Percentiles rank a stretch among this genome's conserved stretches.
Evolutionary conservation across 1,284 basidiomycete species (phyloP).

Genomic region (Chalciporus piperatoides): DNA sequence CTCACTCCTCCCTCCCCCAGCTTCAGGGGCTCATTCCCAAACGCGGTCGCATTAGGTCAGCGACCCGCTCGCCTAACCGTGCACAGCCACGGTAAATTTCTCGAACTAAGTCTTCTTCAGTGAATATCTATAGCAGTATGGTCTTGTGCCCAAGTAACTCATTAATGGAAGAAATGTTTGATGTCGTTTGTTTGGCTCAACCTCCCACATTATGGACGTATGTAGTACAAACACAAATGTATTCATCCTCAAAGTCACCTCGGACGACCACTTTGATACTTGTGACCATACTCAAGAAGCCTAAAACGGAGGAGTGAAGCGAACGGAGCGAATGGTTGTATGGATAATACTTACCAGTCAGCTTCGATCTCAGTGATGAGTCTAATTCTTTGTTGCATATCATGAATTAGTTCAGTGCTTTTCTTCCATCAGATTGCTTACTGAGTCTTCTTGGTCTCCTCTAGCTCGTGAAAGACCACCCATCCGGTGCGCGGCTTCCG

Average conservation of each 20-base stretch:
- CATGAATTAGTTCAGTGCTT: slow-evolving; percentile 9
- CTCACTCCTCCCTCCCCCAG: too few relatives aligned
- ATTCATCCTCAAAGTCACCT: not conserved
- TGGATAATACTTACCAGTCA: slow-evolving; percentile 44
- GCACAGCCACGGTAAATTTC: too few relatives aligned
- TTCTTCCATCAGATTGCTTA: slow-evolving; percentile 36
- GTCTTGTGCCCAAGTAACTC: too few relatives aligned
- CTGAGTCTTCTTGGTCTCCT: slow-evolving; percentile 93
- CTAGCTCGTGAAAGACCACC: slow-evolving; percentile 94
- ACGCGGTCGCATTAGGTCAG: too few relatives aligned
- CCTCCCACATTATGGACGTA: not conserved
- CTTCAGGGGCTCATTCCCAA: too few relatives aligned
- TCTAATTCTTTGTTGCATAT: slow-evolving; percentile 40
- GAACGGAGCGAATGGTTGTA: not conserved
- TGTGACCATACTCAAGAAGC: slow-evolving; percentile 50
- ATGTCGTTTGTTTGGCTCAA: not conserved
- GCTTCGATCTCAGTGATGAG: slow-evolving; percentile 58
- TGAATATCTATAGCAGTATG: too few relatives aligned
- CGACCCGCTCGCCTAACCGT: too few relatives aligned
- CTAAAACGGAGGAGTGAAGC: slow-evolving; percentile 24
- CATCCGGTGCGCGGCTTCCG: slow-evolving; percentile 86
- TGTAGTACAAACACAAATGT: too few relatives aligned
- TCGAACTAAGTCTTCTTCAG: too few relatives aligned
- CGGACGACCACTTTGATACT: slow-evolving; percentile 36
- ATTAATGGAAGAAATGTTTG: too few relatives aligned